Conservation (phyloP, 192 early-diverging fungal species). For the Oehlia diaphana region DNA sequence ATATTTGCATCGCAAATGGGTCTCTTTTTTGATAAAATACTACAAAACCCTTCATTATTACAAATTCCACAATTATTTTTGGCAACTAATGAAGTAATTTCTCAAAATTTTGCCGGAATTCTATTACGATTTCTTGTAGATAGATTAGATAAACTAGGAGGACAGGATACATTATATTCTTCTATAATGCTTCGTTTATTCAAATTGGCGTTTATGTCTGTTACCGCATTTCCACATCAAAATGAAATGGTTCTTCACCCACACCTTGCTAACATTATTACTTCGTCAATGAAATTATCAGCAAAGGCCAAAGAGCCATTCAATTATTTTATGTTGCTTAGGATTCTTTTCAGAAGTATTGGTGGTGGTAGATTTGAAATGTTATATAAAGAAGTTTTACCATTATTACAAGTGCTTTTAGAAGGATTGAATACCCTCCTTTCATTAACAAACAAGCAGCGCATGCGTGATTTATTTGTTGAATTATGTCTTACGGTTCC, state of each 20-base stretch:
- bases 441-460: conserved; percentile 74
- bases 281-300: conserved; percentile 81
- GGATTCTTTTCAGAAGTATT: conserved; percentile 91
- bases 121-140: conserved; percentile 77
- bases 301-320: conserved; percentile 81
- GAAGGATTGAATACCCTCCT: conserved; percentile 87
- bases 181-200: conserved; percentile 85
- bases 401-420: conserved; percentile 87
- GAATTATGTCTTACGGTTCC: conserved; percentile 97
- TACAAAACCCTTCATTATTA: conserved; percentile 73
- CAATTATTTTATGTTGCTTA: conserved; percentile 92
- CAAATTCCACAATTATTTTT: conserved; percentile 89
- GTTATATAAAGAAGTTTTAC: conserved; percentile 94
- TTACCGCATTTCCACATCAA: conserved; percentile 85
- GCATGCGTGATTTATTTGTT: conserved; percentile 94
- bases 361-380: conserved; percentile 95
- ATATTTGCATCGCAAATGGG: conserved; percentile 89
- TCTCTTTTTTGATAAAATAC: conserved; percentile 80
- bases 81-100: conserved; percentile 66
- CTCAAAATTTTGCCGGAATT: conserved; percentile 76
- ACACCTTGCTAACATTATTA: conserved; percentile 89
- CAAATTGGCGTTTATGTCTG: conserved; percentile 92
- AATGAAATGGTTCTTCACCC: conserved; percentile 93
- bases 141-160: conserved; percentile 75
- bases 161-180: conserved; percentile 60